These are phyloP conservation scores for Penicillium sp. DNA, from an alignment of 2,329 filamentous ascomycete genomes.

Conservation along the genomic window DNA sequence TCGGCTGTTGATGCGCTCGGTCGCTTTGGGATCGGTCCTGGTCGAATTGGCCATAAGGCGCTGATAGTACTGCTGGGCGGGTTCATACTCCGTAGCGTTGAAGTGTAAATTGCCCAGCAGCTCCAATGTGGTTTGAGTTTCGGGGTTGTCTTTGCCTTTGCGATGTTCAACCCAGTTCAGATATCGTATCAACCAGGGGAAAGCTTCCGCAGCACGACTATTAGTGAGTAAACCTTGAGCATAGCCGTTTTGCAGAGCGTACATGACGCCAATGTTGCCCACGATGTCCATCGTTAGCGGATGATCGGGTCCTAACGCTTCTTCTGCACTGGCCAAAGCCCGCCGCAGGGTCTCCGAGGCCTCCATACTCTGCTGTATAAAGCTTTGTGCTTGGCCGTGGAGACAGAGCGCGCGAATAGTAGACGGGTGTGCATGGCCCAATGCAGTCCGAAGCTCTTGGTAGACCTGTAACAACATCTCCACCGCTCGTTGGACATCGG, in stretches of 20 bases:
- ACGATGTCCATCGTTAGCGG: constrained; percentile 30
- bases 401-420: constrained; percentile 29
- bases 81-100: constrained; percentile 22
- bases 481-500: constrained; percentile 18
- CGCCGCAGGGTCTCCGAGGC: constrained; percentile 34
- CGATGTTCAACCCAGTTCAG: constrained; percentile 28
- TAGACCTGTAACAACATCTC: constrained; percentile 19
- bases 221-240: not conserved
- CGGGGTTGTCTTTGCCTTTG: constrained; percentile 23
- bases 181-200: constrained; percentile 33
- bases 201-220: constrained; percentile 18
- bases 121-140: constrained; percentile 24
- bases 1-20: constrained; percentile 19
- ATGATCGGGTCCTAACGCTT: constrained; percentile 28
- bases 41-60: constrained; percentile 19
- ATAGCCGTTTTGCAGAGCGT: constrained; percentile 19
- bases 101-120: constrained; percentile 29
- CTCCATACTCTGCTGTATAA: constrained; percentile 19
- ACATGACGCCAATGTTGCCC: constrained; percentile 32
- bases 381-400: constrained; percentile 22
- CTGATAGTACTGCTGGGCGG: constrained; percentile 31
- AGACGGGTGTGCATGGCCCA: constrained; percentile 26
- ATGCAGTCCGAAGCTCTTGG: constrained; percentile 21
- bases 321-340: constrained; percentile 30
- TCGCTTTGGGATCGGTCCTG: constrained; percentile 6